Percentiles rank a stretch among this genome's conserved stretches.
Conservation (phyloP, 805 yeast species). For the Spathaspora hagerdaliae region DNA sequence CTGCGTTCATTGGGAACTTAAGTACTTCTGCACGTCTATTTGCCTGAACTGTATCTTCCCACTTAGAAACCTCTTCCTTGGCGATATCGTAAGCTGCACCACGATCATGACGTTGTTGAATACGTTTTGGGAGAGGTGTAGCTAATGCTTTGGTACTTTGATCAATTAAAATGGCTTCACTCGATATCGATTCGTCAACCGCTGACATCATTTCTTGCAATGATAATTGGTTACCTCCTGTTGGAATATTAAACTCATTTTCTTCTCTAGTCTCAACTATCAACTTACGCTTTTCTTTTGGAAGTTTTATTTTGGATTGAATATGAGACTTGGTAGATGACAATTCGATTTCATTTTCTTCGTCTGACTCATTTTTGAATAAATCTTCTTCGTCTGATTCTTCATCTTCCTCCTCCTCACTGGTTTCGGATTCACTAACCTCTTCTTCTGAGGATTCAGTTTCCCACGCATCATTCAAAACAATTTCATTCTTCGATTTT, state of each 20-base stretch:
- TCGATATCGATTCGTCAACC: conserved; percentile 46
- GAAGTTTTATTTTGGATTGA: conserved; percentile 29
- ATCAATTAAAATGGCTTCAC: conserved; percentile 49
- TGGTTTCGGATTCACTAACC: conserved; percentile 16
- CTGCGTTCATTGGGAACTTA: conserved; percentile 63
- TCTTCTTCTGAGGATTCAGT: conserved; percentile 17
- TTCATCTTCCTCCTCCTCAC: conserved; percentile 19
- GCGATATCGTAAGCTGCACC: conserved; percentile 88
- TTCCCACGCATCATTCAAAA: conserved; percentile 28
- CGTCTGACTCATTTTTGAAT: conserved; percentile 30
- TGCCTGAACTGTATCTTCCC: conserved; percentile 79
- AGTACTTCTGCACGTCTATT: conserved; percentile 84
- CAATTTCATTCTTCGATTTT: conserved; percentile 18
- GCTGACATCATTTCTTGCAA: conserved; percentile 73
- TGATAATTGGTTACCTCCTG: conserved; percentile 55
- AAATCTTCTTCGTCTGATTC: conserved; percentile 24
- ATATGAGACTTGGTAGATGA: conserved; percentile 42
- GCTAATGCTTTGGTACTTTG: conserved; percentile 48
- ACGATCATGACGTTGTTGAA: conserved; percentile 82
- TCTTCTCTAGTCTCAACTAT: conserved; percentile 57
- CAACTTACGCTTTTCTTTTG: conserved; percentile 41
- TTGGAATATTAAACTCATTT: conserved; percentile 66
- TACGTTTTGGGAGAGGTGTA: conserved; percentile 81
- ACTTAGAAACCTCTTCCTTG: conserved; percentile 78
- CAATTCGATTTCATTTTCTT: conserved; percentile 52